Percentiles rank a stretch among this genome's conserved stretches.
Evolutionary conservation across 2,329 filamentous ascomycete species (phyloP).

Genomic region (Trichoderma cornu-damae): DNA sequence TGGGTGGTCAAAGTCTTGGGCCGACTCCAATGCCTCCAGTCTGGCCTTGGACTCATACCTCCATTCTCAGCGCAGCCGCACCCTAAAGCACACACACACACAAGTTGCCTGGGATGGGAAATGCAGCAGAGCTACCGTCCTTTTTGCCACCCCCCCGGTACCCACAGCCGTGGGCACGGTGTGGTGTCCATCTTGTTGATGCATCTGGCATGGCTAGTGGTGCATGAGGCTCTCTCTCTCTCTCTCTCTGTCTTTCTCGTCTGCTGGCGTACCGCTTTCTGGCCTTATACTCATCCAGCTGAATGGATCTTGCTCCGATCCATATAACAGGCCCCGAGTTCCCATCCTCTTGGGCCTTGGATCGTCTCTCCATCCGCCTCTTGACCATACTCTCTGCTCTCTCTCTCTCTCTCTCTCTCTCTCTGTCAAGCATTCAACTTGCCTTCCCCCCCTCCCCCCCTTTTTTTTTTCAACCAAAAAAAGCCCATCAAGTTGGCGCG

Average conservation of each 20-base stretch:
- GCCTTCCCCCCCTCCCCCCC: not conserved
- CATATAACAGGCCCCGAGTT: conserved; percentile 7
- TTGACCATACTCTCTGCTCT: not conserved
- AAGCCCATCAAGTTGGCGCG: no score
- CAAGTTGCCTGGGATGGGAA: no score
- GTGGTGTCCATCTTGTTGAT: not conserved
- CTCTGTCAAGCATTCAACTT: not conserved
- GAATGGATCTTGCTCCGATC: conserved; percentile 9
- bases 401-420: not conserved
- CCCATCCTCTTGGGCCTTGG: conserved; percentile 1
- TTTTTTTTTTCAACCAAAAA: not conserved
- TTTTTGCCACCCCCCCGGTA: not conserved
- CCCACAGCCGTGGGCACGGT: not conserved
- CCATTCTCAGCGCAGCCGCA: conserved; percentile 4
- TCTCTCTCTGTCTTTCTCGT: no score
- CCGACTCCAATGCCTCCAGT: no score
- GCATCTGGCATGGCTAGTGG: not conserved
- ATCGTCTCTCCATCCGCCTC: not conserved
- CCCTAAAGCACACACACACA: no score
- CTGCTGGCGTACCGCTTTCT: not conserved
- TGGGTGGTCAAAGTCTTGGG: no score
- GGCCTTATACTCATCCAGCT: not conserved
- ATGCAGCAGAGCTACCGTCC: no score
- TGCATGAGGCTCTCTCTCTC: not conserved
- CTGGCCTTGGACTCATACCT: no score